Evolutionary conservation across 2,329 filamentous ascomycete species (phyloP).

Genomic region (Ophiostoma montium): DNA sequence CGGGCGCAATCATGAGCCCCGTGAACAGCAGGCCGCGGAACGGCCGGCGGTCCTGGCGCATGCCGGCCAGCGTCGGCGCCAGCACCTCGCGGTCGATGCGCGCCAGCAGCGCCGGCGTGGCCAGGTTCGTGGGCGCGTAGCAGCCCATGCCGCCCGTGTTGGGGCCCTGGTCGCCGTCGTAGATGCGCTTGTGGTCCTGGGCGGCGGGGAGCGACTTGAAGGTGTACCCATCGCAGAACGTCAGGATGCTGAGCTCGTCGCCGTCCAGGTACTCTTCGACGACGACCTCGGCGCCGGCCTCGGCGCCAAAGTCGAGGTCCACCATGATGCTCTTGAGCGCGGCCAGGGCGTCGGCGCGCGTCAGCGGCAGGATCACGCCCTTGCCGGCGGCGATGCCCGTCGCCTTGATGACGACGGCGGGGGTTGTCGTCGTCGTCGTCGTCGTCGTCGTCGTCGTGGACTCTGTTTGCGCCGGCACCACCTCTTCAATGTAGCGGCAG

Average conservation of each 20-base stretch:
- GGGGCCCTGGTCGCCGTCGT: conserved; percentile 76
- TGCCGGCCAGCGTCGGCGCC: conserved; percentile 79
- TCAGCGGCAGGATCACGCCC: conserved; percentile 78
- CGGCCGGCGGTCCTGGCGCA: conserved; percentile 64
- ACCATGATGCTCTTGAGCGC: conserved; percentile 87
- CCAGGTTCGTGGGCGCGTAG: conserved; percentile 79
- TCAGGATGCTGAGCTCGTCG: conserved; percentile 82
- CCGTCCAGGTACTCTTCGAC: conserved; percentile 89
- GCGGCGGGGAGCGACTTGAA: conserved; percentile 76
- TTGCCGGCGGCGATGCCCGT: conserved; percentile 86
- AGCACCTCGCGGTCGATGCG: conserved; percentile 69
- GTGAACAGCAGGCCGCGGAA: conserved; percentile 71
- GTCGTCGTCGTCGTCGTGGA: no score
- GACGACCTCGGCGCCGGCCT: conserved; percentile 76
- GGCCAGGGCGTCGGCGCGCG: conserved; percentile 66
- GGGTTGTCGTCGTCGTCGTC: no score
- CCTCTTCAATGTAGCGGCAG: conserved; percentile 48
- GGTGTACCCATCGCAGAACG: conserved; percentile 79
- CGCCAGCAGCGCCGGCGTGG: conserved; percentile 59
- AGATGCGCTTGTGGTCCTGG: conserved; percentile 93
- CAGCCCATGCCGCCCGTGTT: conserved; percentile 98
- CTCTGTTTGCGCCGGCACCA: conserved; percentile 25
- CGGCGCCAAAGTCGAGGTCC: conserved; percentile 64
- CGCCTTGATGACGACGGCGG: conserved; percentile 81
- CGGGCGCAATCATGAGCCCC: conserved; percentile 81